These are phyloP conservation scores for Geotrichum reessii DNA, from an alignment of 1,139 yeast genomes.

Conservation along the genomic window DNA sequence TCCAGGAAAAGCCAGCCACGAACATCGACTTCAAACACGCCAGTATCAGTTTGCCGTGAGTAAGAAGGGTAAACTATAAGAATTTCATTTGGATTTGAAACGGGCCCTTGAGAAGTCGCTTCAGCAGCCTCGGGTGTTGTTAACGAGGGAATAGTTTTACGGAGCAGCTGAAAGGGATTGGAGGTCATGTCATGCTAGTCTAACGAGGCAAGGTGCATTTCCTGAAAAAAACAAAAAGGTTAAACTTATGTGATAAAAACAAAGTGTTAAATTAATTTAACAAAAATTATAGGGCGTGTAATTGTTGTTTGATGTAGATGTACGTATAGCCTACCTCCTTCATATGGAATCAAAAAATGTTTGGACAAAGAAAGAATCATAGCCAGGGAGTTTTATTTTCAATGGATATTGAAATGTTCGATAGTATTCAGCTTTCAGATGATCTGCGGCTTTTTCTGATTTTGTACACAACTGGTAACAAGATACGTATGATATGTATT, in stretches of 20 bases:
- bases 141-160: background rate
- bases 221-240: background rate
- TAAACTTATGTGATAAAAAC: background rate
- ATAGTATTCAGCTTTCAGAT: too few relatives aligned
- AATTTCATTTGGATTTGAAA: background rate
- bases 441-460: too few relatives aligned
- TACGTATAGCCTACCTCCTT: too few relatives aligned
- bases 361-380: background rate
- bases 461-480: too few relatives aligned
- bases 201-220: background rate
- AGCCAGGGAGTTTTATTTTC: too few relatives aligned
- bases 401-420: too few relatives aligned
- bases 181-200: background rate
- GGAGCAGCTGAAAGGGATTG: background rate
- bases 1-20: background rate
- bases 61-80: background rate
- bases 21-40: background rate
- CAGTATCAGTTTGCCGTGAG: background rate
- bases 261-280: background rate
- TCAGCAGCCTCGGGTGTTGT: background rate
- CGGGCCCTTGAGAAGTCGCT: background rate
- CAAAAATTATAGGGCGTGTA: background rate
- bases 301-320: background rate
- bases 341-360: background rate
- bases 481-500: too few relatives aligned